A percentile compares a stretch with the other conserved stretches of the same genome.
Evolutionary conservation across 2,329 filamentous ascomycete species (phyloP).

Genomic region (Exophiala viscosa): DNA sequence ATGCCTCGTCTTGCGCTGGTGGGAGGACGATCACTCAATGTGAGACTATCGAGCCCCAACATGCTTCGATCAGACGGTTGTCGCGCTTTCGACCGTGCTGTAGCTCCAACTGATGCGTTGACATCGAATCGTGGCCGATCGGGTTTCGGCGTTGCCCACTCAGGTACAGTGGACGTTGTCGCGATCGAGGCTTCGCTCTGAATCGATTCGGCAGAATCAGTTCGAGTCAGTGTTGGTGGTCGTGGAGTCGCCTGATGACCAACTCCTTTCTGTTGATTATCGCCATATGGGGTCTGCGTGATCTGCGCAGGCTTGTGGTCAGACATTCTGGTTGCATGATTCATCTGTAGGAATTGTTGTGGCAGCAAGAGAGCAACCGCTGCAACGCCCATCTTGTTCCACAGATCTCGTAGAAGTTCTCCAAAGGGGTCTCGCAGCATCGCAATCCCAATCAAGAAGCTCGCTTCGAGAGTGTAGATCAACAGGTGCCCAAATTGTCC

Average conservation of each 20-base stretch:
- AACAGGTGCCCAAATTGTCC: constrained; percentile 8
- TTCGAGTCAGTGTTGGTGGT: constrained; percentile 1
- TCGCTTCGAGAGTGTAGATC: constrained; percentile 12
- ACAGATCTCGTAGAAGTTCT: constrained; percentile 17
- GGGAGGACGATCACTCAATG: constrained; percentile 1
- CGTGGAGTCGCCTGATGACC: not conserved
- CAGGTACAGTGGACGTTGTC: constrained; percentile 13
- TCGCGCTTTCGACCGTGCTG: not conserved
- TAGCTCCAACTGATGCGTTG: not conserved
- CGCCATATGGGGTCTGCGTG: not conserved
- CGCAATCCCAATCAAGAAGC: constrained; percentile 11
- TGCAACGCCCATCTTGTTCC: constrained; percentile 25
- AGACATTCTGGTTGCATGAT: constrained; percentile 2
- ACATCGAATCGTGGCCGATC: constrained; percentile 9
- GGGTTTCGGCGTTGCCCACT: constrained; percentile 18
- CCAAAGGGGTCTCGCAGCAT: constrained; percentile 12
- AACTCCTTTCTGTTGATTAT: not conserved
- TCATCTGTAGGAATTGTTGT: constrained; percentile 20
- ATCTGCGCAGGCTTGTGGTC: not conserved
- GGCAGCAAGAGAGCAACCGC: constrained; percentile 21
- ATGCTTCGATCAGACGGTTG: not conserved
- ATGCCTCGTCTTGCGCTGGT: not conserved
- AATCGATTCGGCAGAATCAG: constrained; percentile 20
- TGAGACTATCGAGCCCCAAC: constrained; percentile 17
- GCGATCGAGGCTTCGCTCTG: constrained; percentile 14